Evolutionary conservation across 1,139 yeast species (phyloP).

Genomic region (Pichia sp.): DNA sequence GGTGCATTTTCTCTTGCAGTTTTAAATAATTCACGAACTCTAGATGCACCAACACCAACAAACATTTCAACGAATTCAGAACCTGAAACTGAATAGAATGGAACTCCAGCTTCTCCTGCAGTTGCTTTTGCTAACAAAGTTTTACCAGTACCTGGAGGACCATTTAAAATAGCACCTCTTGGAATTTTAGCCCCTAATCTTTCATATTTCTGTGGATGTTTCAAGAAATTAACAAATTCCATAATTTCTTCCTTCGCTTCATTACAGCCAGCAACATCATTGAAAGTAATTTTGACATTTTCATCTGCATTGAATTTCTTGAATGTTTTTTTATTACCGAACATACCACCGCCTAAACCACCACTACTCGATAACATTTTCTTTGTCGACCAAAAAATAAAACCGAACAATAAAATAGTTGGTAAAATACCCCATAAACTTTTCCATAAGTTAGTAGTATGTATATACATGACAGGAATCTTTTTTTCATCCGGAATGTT

Average conservation of each 20-base stretch:
- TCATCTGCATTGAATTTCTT: conserved; percentile 88
- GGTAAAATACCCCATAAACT: conserved; percentile 59
- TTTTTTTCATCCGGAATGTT: conserved; percentile 54
- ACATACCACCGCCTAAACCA: conserved; percentile 47
- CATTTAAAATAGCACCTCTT: conserved; percentile 93
- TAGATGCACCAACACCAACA: conserved; percentile 97
- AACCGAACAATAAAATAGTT: conserved; percentile 62
- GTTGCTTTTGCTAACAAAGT: conserved; percentile 96
- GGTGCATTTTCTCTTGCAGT: conserved; percentile 94
- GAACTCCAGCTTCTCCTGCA: conserved; percentile 98
- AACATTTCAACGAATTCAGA: conserved; percentile 99
- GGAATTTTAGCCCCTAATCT: conserved; percentile 94
- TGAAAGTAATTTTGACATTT: conserved; percentile 78
- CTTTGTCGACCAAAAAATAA: conserved; percentile 62
- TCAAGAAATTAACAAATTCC: conserved; percentile 92
- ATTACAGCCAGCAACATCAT: conserved; percentile 94
- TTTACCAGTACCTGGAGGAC: conserved; percentile 99
- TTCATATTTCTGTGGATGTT: conserved; percentile 84
- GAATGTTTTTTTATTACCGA: conserved; percentile 51
- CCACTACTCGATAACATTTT: conserved; percentile 46
- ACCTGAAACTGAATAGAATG: conserved; percentile 90
- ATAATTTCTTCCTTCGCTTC: conserved; percentile 97
- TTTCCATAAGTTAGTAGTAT: conserved; percentile 51
- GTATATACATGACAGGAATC: conserved; percentile 59
- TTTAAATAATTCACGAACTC: conserved; percentile 90